These are phyloP conservation scores for Colletotrichum trifolii DNA, from an alignment of 2,329 filamentous ascomycete genomes.

Conservation along the genomic window DNA sequence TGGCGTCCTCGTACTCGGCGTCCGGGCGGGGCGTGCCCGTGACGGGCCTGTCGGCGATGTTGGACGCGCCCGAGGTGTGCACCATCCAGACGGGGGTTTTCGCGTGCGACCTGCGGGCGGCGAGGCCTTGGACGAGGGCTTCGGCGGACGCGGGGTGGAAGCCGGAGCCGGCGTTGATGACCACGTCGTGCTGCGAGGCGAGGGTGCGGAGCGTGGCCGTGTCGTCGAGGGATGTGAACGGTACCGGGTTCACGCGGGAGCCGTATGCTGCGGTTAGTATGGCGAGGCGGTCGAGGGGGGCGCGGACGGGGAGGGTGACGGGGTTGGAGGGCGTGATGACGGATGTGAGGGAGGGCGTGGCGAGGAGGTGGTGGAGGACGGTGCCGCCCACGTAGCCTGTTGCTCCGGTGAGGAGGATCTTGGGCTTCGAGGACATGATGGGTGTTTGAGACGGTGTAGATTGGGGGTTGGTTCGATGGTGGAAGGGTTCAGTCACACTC, in stretches of 20 bases:
- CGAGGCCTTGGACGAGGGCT: slow-evolving; percentile 50
- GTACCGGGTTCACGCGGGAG: slow-evolving; percentile 22
- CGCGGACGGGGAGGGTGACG: slow-evolving; percentile 22
- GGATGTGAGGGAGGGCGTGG: slow-evolving; percentile 2
- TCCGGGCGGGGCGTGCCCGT: slow-evolving; percentile 29
- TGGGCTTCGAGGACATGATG: slow-evolving; percentile 6
- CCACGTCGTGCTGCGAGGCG: slow-evolving; percentile 40
- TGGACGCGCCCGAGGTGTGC: slow-evolving; percentile 37
- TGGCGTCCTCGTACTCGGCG: slow-evolving; percentile 33
- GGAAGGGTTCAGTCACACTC: background rate
- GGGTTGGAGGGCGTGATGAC: slow-evolving; percentile 20
- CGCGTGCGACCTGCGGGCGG: slow-evolving; percentile 38
- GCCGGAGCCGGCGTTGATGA: slow-evolving; percentile 51
- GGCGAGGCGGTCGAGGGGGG: slow-evolving; percentile 14
- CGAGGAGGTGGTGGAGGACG: slow-evolving; percentile 35
- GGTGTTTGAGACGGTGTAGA: background rate
- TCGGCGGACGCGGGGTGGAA: slow-evolving; percentile 46
- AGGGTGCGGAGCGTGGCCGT: slow-evolving; percentile 13
- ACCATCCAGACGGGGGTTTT: slow-evolving; percentile 33
- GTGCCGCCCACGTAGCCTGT: slow-evolving; percentile 40
- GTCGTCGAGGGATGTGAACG: slow-evolving; percentile 35
- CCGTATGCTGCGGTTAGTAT: slow-evolving; percentile 24
- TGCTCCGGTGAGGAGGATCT: slow-evolving; percentile 35
- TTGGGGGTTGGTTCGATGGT: background rate
- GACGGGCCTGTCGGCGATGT: slow-evolving; percentile 37